These are phyloP conservation scores for Zymoseptoria ardabiliae DNA, from an alignment of 2,329 filamentous ascomycete genomes.

Conservation along the genomic window DNA sequence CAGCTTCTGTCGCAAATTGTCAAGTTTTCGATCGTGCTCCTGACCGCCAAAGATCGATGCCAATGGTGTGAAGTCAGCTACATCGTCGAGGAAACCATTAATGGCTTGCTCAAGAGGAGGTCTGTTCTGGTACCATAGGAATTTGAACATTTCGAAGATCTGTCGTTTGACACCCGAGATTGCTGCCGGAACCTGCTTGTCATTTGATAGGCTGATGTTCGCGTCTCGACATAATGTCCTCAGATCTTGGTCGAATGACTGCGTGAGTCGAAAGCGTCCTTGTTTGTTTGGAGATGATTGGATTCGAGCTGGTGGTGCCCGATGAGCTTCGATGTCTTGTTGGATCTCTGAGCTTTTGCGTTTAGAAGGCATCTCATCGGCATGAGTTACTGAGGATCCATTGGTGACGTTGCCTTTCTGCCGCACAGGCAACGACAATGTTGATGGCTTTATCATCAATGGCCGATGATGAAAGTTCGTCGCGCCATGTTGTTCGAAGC, in stretches of 20 bases:
- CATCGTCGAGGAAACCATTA: background rate
- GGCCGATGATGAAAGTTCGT: background rate
- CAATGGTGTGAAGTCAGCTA: background rate
- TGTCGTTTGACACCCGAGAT: background rate
- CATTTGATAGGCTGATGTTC: background rate
- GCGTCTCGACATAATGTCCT: slow-evolving; percentile 2
- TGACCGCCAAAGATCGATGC: background rate
- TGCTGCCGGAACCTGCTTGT: background rate
- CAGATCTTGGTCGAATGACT: background rate
- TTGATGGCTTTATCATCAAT: background rate
- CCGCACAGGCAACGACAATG: background rate
- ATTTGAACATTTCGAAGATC: background rate
- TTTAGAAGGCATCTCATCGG: background rate
- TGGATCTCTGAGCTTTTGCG: background rate
- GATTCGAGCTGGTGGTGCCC: background rate
- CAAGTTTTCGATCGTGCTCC: background rate
- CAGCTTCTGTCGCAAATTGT: background rate
- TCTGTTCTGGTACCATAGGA: slow-evolving; percentile 7
- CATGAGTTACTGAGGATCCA: background rate
- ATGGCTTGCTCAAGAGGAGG: slow-evolving; percentile 1
- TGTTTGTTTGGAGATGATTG: background rate
- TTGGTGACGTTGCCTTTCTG: background rate
- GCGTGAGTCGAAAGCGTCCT: background rate
- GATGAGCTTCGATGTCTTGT: background rate
- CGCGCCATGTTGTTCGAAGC: background rate